Evolutionary conservation across 139 green algal genomes (phyloP).

Genomic region (Picochlorum sp.): DNA sequence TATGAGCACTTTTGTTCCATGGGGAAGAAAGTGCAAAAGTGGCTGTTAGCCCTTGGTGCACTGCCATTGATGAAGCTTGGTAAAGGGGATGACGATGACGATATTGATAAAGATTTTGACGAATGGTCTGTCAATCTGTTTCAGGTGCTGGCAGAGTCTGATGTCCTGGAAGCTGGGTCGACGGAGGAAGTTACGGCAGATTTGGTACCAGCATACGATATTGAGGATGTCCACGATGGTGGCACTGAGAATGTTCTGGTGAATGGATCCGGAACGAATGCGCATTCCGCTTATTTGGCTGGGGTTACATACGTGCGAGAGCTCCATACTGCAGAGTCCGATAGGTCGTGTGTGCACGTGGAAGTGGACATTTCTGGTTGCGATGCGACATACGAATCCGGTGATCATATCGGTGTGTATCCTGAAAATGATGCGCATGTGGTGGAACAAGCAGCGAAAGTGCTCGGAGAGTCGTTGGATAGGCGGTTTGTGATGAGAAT

Average conservation of each 20-base stretch:
- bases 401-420: slow-evolving; percentile 87
- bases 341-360: slow-evolving; percentile 85
- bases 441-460: slow-evolving; percentile 46
- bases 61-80: slow-evolving; percentile 45
- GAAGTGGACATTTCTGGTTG: slow-evolving; percentile 68
- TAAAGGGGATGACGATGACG: slow-evolving; percentile 85
- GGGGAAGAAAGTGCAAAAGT: slow-evolving; percentile 63
- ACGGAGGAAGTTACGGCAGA: background rate
- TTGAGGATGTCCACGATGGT: slow-evolving; percentile 30
- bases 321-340: slow-evolving; percentile 65
- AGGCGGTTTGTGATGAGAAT: slow-evolving; percentile 10
- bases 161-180: slow-evolving; percentile 22
- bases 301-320: slow-evolving; percentile 48
- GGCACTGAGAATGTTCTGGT: slow-evolving; percentile 5
- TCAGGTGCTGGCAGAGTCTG: slow-evolving; percentile 35
- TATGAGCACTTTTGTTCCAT: slow-evolving; percentile 96
- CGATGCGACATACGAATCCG: slow-evolving; percentile 24
- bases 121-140: slow-evolving; percentile 62
- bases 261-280: slow-evolving; percentile 1
- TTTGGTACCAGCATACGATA: slow-evolving; percentile 27
- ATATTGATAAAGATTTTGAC: slow-evolving; percentile 93
- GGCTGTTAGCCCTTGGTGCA: slow-evolving; percentile 57
- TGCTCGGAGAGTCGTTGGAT: slow-evolving; percentile 36
- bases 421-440: slow-evolving; percentile 58
- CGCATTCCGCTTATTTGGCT: slow-evolving; percentile 35